Base-by-base conservation (phyloP, 2,329 filamentous ascomycete genomes). In the Akanthomyces muscarius region DNA sequence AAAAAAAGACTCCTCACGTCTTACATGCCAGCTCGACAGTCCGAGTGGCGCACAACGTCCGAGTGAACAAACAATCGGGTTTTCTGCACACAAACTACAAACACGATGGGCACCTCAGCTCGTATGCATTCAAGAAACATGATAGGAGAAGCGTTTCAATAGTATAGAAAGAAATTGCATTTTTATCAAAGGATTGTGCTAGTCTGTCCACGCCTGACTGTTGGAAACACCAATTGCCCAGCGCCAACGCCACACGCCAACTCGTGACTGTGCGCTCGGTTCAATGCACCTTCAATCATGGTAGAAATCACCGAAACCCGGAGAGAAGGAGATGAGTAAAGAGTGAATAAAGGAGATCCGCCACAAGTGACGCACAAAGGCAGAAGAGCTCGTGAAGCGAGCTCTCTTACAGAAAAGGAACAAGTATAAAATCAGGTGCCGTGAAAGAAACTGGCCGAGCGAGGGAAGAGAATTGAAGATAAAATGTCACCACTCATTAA, bases 141-240 rank as follows among this genome's bases (percentile, higher is more conserved):
- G 21, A 38, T 28, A 38, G 16, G 23, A 36, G 14, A 42, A 18
- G 4, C 30, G 38, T 16, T 11, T 16, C 3, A 33, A 59, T 38
- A 21, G 14, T 41, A 13, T n/a, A 18, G 3, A 48, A 58, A 38
- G 11, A 8, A 41, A 33, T 42, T 33, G 33, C 4, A 42, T 60
- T 51, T 51, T 16, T 30, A 36, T 60, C 48, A 60, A 52, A 60
- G 8, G 38, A 60, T 30, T 52, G 57, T 60, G 25, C 38, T 52
- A 60, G 25, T 16, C 21, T 25, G 36, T 23, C 48, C 25, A 5
- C 18, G 13, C 16, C 42, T 18, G 41, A 55, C 53, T 54, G 30
- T 18, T 30, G 21, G 25, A 28, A 38, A n/a, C 53, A 44, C 30
- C 23, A 44, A 44, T 18, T 55, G 21, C 53, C 41, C 10, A n/a